Percentiles rank a stretch among this genome's conserved stretches.
Evolutionary conservation across 805 yeast species (phyloP).

Genomic region (Candida oleophila): DNA sequence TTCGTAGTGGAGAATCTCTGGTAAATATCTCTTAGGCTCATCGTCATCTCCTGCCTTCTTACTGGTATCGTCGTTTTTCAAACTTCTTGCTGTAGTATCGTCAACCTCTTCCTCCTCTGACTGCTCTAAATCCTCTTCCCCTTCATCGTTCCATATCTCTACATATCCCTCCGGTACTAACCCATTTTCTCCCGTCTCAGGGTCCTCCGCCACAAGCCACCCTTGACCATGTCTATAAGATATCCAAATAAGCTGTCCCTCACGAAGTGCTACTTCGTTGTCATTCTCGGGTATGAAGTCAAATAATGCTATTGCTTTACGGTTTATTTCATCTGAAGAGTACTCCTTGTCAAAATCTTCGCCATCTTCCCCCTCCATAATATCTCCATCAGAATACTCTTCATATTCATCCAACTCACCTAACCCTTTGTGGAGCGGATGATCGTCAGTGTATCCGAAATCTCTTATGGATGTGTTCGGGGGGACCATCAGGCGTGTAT

Average conservation of each 20-base stretch:
- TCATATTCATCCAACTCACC: slow-evolving; percentile 5
- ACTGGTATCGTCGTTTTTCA: not conserved
- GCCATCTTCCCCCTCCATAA: slow-evolving; percentile 12
- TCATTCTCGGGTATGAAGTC: slow-evolving; percentile 93
- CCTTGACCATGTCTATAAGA: slow-evolving; percentile 96
- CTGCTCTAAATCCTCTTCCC: slow-evolving; percentile 17
- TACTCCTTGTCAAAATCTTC: slow-evolving; percentile 9
- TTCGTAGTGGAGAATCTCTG: slow-evolving; percentile 6
- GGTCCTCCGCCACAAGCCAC: slow-evolving; percentile 92
- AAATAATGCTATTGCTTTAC: slow-evolving; percentile 80
- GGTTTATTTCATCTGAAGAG: slow-evolving; percentile 37
- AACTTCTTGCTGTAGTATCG: not conserved
- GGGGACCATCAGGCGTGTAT: slow-evolving; percentile 10
- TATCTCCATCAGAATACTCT: slow-evolving; percentile 6
- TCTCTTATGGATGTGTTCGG: slow-evolving; percentile 58
- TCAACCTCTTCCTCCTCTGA: slow-evolving; percentile 11
- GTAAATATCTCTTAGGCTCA: slow-evolving; percentile 3
- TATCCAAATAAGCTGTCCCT: slow-evolving; percentile 83
- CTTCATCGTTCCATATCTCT: slow-evolving; percentile 41
- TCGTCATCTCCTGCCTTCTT: not conserved
- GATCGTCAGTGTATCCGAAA: slow-evolving; percentile 70
- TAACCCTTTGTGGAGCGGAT: slow-evolving; percentile 70
- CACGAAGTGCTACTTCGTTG: slow-evolving; percentile 75
- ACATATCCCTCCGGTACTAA: slow-evolving; percentile 95
- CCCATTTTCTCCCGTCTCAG: slow-evolving; percentile 76